phyloP scores from a whole-genome alignment of 345 rosid genomes.

The Salix caprea region DNA sequence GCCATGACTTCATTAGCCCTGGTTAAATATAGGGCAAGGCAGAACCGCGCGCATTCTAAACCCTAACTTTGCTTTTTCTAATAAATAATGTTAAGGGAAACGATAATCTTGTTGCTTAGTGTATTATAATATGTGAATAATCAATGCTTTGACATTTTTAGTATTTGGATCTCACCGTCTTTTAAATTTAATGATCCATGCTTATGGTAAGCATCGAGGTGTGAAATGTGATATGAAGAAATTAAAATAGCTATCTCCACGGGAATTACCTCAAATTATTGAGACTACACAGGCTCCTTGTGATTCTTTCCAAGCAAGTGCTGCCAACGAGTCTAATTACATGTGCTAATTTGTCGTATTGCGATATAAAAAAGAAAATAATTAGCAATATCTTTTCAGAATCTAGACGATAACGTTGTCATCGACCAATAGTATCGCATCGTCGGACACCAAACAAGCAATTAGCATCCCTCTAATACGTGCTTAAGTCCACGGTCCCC shows the following conservation, averaged over 20 bases:
- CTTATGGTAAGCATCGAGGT: too few species aligned
- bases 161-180: too few species aligned
- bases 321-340: constrained; percentile 20
- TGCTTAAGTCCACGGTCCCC: constrained; percentile 30
- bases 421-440: constrained; percentile 19
- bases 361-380: not conserved
- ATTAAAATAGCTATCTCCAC: not conserved
- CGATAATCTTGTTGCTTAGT: too few species aligned
- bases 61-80: too few species aligned
- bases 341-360: constrained; percentile 24
- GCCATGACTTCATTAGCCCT: too few species aligned
- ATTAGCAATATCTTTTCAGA: constrained; percentile 17
- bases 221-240: too few species aligned
- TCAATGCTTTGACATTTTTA: too few species aligned
- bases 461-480: constrained; percentile 24
- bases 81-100: too few species aligned
- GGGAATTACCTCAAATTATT: constrained; percentile 20
- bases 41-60: too few species aligned
- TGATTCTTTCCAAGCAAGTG: constrained; percentile 26
- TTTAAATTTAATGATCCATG: too few species aligned
- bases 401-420: constrained; percentile 26
- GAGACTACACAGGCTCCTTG: constrained; percentile 6
- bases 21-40: too few species aligned
- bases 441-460: constrained; percentile 26
- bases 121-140: too few species aligned